phyloP scores from a whole-genome alignment of 257 asterid genomes.

The Ophiorrhiza pumila region DNA sequence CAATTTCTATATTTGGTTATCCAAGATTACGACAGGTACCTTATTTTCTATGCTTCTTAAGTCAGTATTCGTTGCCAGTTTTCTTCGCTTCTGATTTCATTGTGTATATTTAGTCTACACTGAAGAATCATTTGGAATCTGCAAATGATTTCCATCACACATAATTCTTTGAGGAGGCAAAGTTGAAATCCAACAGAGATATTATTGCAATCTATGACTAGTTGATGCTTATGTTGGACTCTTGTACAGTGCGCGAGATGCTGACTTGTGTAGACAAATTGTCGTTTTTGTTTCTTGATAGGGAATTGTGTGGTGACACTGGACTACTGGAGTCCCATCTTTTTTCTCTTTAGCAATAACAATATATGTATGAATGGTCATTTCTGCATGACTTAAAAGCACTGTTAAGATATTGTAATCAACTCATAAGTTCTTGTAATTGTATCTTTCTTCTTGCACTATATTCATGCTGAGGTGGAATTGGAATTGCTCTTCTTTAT shows the following conservation, averaged over 20 bases:
- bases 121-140: not conserved
- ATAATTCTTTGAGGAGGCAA: no score
- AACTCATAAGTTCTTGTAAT: not conserved
- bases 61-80: not conserved
- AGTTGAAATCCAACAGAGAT: not conserved
- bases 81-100: slow-evolving; percentile 7
- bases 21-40: slow-evolving; percentile 84
- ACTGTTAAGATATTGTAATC: not conserved
- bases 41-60: not conserved
- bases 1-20: slow-evolving; percentile 76
- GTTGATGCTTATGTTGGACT: slow-evolving; percentile 7
- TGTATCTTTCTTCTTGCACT: not conserved
- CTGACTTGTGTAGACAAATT: slow-evolving; percentile 22
- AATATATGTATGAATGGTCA: slow-evolving; percentile 29
- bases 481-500: not conserved
- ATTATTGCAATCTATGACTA: slow-evolving; percentile 13
- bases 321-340: slow-evolving; percentile 13
- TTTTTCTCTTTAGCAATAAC: slow-evolving; percentile 15
- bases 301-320: slow-evolving; percentile 43
- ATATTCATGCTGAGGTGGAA: not conserved
- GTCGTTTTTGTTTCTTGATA: slow-evolving; percentile 29
- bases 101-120: slow-evolving; percentile 19
- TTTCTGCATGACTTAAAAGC: not conserved
- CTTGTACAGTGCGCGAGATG: slow-evolving; percentile 16
- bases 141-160: slow-evolving; percentile 7